These are phyloP conservation scores for Ogataea paradorogensis DNA, from an alignment of 805 yeast species.

Conservation along the genomic window DNA sequence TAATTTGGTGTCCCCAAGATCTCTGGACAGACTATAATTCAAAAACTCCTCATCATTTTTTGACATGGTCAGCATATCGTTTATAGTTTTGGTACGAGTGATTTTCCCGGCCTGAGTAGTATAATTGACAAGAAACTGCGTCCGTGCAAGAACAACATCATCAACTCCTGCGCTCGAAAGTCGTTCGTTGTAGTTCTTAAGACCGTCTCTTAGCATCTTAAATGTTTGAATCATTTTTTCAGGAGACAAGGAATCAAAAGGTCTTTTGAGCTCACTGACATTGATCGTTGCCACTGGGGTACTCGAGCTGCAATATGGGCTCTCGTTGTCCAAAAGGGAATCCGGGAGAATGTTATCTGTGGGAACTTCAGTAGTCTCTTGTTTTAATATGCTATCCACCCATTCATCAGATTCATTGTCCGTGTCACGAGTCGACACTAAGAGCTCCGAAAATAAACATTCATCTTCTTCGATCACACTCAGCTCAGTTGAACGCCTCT, in stretches of 20 bases:
- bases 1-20: slow-evolving; percentile 16
- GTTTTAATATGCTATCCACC: slow-evolving; percentile 19
- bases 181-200: slow-evolving; percentile 22
- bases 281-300: slow-evolving; percentile 14
- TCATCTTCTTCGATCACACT: slow-evolving; percentile 14
- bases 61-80: slow-evolving; percentile 24
- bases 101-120: slow-evolving; percentile 17
- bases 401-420: slow-evolving; percentile 19
- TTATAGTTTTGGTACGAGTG: slow-evolving; percentile 25
- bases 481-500: slow-evolving; percentile 1
- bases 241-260: not conserved
- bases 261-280: slow-evolving; percentile 1
- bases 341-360: not conserved
- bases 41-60: slow-evolving; percentile 22
- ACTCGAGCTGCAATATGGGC: slow-evolving; percentile 1
- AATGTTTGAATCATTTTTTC: slow-evolving; percentile 12
- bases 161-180: slow-evolving; percentile 20
- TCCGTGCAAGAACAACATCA: slow-evolving; percentile 22
- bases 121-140: slow-evolving; percentile 27
- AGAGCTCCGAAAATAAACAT: slow-evolving; percentile 15
- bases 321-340: not conserved
- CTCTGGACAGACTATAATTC: slow-evolving; percentile 7
- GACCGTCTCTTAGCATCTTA: slow-evolving; percentile 22
- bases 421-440: slow-evolving; percentile 9
- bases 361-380: not conserved